A percentile compares a stretch with the other conserved stretches of the same genome.
These are phyloP conservation scores for Pycnococcus provasolii DNA, from an alignment of 139 green algal species.

Conservation along the genomic window DNA sequence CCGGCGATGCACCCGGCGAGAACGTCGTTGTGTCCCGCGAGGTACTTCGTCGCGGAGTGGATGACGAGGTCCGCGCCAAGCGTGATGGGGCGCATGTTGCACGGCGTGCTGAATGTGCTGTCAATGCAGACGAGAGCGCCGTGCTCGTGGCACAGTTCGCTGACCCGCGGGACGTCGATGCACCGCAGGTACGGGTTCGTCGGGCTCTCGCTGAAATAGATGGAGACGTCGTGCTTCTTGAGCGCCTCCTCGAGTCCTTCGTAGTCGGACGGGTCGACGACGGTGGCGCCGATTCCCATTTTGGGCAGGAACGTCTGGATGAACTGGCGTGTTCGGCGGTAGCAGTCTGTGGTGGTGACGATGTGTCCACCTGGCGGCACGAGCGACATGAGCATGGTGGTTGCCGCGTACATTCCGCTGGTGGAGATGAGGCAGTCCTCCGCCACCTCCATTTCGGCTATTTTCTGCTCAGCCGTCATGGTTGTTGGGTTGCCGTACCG, in stretches of 20 bases:
- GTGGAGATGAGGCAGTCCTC: conserved; percentile 88
- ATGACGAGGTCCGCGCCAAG: conserved; percentile 96
- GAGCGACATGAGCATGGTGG: conserved; percentile 97
- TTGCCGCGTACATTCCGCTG: conserved; percentile 91
- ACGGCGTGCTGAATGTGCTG: conserved; percentile 89
- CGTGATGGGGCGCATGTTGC: conserved; percentile 68
- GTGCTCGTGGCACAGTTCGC: conserved; percentile 57
- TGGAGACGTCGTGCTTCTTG: conserved; percentile 39
- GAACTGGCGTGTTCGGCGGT: conserved; percentile 91
- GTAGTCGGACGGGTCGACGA: conserved; percentile 92
- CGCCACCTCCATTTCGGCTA: conserved; percentile 82
- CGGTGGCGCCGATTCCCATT: conserved; percentile 85
- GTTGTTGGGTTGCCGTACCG: conserved; percentile 96
- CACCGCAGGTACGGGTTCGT: conserved; percentile 98
- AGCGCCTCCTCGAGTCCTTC: conserved; percentile 50
- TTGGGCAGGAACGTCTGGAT: conserved; percentile 96
- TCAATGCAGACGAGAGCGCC: conserved; percentile 84
- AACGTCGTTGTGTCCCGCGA: conserved; percentile 97
- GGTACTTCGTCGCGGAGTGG: conserved; percentile 96
- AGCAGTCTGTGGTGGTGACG: conserved; percentile 99
- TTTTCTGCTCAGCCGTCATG: conserved; percentile 78
- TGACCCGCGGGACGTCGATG: conserved; percentile 81
- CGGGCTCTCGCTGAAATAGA: conserved; percentile 98
- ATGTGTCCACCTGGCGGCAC: conserved; percentile 92
- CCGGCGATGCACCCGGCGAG: conserved; percentile 78